Percentiles rank a stretch among this genome's conserved stretches.
Conservation (phyloP, 2,329 filamentous ascomycete genomes). For the Arthrobotrys entomopaga region DNA sequence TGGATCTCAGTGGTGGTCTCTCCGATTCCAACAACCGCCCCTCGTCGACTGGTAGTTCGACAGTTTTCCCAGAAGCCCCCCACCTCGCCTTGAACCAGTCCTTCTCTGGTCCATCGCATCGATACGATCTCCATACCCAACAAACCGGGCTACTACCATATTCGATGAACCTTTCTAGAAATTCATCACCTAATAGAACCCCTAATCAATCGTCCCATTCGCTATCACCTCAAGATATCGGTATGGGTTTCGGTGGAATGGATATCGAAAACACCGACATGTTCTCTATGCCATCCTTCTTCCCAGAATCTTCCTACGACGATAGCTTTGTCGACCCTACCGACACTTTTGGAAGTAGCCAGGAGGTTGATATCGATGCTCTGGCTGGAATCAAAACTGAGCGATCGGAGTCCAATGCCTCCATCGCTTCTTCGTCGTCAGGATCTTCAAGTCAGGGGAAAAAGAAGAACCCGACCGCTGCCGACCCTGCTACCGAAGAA, state of each 20-base stretch:
- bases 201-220: constrained; percentile 65
- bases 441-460: constrained; percentile 66
- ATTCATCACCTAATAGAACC: constrained; percentile 71
- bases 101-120: constrained; percentile 85
- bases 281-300: constrained; percentile 76
- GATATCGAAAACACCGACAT: constrained; percentile 63
- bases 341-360: constrained; percentile 69
- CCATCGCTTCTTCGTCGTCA: constrained; percentile 57
- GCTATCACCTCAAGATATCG: constrained; percentile 65
- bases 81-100: constrained; percentile 56
- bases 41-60: constrained; percentile 54
- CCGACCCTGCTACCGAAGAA: constrained; percentile 77
- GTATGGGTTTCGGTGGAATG: constrained; percentile 59
- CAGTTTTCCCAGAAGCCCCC: constrained; percentile 56
- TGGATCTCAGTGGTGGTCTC: constrained; percentile 54
- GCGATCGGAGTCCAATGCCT: constrained; percentile 56
- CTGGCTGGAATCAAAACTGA: constrained; percentile 63
- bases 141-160: constrained; percentile 92
- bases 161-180: constrained; percentile 69
- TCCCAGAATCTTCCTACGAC: constrained; percentile 71
- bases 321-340: constrained; percentile 59
- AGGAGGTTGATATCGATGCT: constrained; percentile 77
- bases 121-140: constrained; percentile 94
- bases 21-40: constrained; percentile 54
- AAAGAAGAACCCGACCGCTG: constrained; percentile 63